Percentiles rank a stretch among this genome's conserved stretches.
phyloP scores from a whole-genome alignment of 495 filamentous ascomycete genomes.

The Clohesyomyces aquaticus region DNA sequence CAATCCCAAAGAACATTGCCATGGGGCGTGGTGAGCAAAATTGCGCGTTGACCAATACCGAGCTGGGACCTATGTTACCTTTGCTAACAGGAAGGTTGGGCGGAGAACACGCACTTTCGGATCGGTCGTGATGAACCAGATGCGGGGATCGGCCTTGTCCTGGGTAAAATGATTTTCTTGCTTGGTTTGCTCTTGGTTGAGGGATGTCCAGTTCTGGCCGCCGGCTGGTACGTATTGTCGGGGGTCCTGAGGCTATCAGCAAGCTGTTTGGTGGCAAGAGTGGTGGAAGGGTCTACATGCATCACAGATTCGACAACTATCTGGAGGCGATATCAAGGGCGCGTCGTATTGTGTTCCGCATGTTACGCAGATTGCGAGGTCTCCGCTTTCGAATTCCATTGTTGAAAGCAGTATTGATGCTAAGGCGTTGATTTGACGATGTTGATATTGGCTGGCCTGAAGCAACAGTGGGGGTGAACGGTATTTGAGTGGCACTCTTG shows the following conservation, averaged over 20 bases:
- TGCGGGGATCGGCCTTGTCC: slow-evolving; percentile 47
- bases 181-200: slow-evolving; percentile 46
- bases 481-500: slow-evolving; percentile 1
- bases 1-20: slow-evolving; percentile 80
- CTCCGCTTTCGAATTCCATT: slow-evolving; percentile 38
- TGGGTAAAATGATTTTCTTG: slow-evolving; percentile 50
- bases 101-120: slow-evolving; percentile 56
- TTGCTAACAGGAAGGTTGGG: no score
- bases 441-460: slow-evolving; percentile 1
- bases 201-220: slow-evolving; percentile 58
- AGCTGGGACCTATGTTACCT: no score
- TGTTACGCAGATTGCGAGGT: slow-evolving; percentile 65
- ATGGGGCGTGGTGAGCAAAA: slow-evolving; percentile 61
- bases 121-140: slow-evolving; percentile 60
- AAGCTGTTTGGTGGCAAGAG: neutral
- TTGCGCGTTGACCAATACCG: slow-evolving; percentile 72
- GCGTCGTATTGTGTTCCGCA: slow-evolving; percentile 73
- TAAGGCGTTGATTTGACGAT: no score
- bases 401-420: slow-evolving; percentile 1
- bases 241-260: slow-evolving; percentile 52
- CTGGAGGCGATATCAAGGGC: slow-evolving; percentile 49
- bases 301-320: slow-evolving; percentile 74
- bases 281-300: slow-evolving; percentile 47
- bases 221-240: slow-evolving; percentile 64
- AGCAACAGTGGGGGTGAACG: slow-evolving; percentile 7